phyloP scores from a whole-genome alignment of 768 basidiomycete genomes.

The Termitomyces titanicus region DNA sequence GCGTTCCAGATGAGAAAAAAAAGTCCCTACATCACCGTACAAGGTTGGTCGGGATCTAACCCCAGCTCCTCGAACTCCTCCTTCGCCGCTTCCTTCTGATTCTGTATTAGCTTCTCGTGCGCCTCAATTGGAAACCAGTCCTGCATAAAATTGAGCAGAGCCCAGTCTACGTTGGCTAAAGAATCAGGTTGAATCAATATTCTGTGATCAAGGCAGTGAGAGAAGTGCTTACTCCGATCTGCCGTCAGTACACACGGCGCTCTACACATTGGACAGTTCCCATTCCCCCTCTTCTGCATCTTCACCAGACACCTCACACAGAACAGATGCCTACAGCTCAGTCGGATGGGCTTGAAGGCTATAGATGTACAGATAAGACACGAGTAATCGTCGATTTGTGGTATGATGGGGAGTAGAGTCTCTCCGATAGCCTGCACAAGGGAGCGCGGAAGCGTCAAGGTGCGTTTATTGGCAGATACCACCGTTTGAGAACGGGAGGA shows the following conservation, averaged over 20 bases:
- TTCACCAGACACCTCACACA: slow-evolving; percentile 83
- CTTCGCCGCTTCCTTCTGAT: slow-evolving; percentile 67
- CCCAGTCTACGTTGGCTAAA: slow-evolving; percentile 76
- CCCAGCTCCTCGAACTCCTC: slow-evolving; percentile 72
- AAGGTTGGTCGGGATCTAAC: slow-evolving; percentile 41
- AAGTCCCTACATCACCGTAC: slow-evolving; percentile 23
- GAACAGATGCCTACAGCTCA: slow-evolving; percentile 77
- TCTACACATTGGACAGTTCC: slow-evolving; percentile 83
- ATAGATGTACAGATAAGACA: slow-evolving; percentile 88
- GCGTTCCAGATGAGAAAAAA: not conserved
- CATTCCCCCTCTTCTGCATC: slow-evolving; percentile 80
- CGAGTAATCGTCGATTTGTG: slow-evolving; percentile 77
- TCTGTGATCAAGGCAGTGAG: not conserved
- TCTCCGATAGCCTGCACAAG: slow-evolving; percentile 83
- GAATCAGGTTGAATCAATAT: not conserved
- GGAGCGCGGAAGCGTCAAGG: slow-evolving; percentile 27
- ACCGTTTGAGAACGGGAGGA: slow-evolving; percentile 15
- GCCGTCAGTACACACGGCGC: slow-evolving; percentile 74
- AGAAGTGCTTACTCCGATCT: slow-evolving; percentile 56
- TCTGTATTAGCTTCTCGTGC: slow-evolving; percentile 65
- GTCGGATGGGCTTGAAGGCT: slow-evolving; percentile 89
- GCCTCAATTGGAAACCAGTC: slow-evolving; percentile 91
- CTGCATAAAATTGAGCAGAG: slow-evolving; percentile 79
- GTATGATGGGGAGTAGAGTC: slow-evolving; percentile 76
- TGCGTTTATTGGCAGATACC: slow-evolving; percentile 11